Evolutionary conservation across 331 rosid species (phyloP), one percentile per base, ranked within the genome.

Genomic region (Spiraea crenata): DNA sequence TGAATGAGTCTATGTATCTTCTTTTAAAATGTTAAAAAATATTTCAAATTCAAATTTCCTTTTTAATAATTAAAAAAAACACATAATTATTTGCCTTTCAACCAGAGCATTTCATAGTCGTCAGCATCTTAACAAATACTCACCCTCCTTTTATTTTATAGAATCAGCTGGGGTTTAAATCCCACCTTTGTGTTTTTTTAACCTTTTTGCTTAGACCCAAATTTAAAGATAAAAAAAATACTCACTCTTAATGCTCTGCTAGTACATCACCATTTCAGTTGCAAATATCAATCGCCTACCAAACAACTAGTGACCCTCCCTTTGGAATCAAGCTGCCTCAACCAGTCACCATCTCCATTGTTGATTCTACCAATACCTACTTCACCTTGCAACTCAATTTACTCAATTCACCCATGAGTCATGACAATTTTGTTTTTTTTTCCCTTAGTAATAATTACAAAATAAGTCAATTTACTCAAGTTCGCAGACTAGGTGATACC

Each of bases 211-310:
- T 54, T 69, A 57, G 73, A 68, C 39, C 41, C 19, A 68, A 68
- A 68, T 40, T 4, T 12, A 52, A 37, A 37, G 38, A 17, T 2
- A 51, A 39, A 38, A 67, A 4, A 17, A 51, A 51, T 6, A 38
- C 49, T 38, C 70, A 31, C 57, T 14, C 50, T 3, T 17, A 6
- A 0, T 48, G 60, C 77, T 82, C 80, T 42, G 81, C 81, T 78
- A 75, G 60, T 68, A 63, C 39, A 78, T 86, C 87, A 79, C 58
- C 42, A 75, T 20, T 80, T 48, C 65, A 65, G 76, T 74, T 72
- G 45, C 82, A 69, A 82, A 63, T 69, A 78, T 69, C 81, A 67
- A 82, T 86, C 89, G 72, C 84, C 71, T 79, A 90, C 98, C 98
- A 84, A 85, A 90, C 81, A 85, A 25, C 85, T 79, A 7, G 12